Percentiles rank a stretch among this genome's conserved stretches.
phyloP scores from a whole-genome alignment of 2,329 filamentous ascomycete species.

The Rutstroemia sp. region DNA sequence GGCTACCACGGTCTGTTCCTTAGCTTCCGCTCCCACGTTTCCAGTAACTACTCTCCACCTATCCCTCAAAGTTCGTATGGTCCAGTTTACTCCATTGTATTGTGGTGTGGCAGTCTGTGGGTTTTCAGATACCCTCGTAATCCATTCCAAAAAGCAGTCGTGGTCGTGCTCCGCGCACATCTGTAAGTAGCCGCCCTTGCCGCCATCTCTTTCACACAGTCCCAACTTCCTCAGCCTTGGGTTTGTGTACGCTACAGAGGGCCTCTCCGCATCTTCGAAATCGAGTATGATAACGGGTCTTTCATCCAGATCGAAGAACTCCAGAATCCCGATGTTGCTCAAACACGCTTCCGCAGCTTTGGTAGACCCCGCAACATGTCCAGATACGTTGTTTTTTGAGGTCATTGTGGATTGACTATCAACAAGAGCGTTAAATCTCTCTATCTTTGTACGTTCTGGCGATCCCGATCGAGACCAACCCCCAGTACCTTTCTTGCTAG shows the following conservation, averaged over 20 bases:
- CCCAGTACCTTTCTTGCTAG: no score
- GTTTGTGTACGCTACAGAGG: conserved; percentile 17
- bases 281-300: conserved; percentile 20
- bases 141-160: background rate
- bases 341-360: no score
- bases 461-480: no score
- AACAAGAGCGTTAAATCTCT: no score
- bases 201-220: background rate
- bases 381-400: no score
- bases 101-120: background rate
- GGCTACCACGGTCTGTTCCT: background rate
- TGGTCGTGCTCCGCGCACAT: background rate
- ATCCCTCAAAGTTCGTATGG: conserved; percentile 15
- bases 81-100: conserved; percentile 19
- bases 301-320: conserved; percentile 20
- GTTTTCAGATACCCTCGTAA: background rate
- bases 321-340: conserved; percentile 13
- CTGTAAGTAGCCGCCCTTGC: background rate
- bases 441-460: no score
- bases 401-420: no score
- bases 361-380: no score
- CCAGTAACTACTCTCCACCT: conserved; percentile 21
- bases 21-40: background rate
- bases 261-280: conserved; percentile 8
- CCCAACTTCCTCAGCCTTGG: conserved; percentile 6